These are phyloP conservation scores for Lolium multiflorum DNA, from an alignment of 176 grass and related monocot genomes.

Conservation along the genomic window DNA sequence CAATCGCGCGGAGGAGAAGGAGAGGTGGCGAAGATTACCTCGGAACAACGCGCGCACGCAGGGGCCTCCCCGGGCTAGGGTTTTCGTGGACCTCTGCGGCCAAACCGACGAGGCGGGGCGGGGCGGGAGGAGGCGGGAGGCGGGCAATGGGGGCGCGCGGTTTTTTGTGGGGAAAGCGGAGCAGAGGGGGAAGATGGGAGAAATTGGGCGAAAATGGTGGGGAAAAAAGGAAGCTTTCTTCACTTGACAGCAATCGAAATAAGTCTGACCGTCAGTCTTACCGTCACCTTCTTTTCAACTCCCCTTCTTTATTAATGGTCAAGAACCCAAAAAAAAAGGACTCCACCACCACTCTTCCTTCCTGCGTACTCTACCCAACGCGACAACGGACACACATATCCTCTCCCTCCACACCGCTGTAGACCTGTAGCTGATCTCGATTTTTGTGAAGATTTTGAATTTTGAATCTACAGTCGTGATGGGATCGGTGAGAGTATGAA, in stretches of 20 bases:
- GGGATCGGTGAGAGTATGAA: neutral
- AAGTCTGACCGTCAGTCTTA: too few species aligned
- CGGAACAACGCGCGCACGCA: neutral
- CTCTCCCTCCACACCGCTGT: neutral
- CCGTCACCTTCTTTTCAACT: neutral
- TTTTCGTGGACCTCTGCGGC: neutral
- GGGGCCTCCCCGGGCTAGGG: neutral
- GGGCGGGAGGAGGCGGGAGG: neutral
- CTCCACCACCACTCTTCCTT: neutral
- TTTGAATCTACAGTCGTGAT: neutral
- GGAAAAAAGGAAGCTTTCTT: constrained; percentile 23
- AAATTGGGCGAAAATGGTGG: neutral
- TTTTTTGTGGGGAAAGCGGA: constrained; percentile 25
- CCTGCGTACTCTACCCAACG: neutral
- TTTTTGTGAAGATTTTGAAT: neutral
- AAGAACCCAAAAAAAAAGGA: too few species aligned
- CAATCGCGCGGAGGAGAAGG: neutral
- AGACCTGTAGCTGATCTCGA: neutral
- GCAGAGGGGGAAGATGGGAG: neutral
- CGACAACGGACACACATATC: neutral
- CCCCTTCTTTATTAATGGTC: too few species aligned
- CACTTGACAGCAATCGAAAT: neutral
- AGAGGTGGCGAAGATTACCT: constrained; percentile 33
- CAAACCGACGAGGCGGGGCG: neutral
- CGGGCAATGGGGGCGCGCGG: neutral